Conservation (phyloP, 2,329 filamentous ascomycete species). For the Didymella sp. region DNA sequence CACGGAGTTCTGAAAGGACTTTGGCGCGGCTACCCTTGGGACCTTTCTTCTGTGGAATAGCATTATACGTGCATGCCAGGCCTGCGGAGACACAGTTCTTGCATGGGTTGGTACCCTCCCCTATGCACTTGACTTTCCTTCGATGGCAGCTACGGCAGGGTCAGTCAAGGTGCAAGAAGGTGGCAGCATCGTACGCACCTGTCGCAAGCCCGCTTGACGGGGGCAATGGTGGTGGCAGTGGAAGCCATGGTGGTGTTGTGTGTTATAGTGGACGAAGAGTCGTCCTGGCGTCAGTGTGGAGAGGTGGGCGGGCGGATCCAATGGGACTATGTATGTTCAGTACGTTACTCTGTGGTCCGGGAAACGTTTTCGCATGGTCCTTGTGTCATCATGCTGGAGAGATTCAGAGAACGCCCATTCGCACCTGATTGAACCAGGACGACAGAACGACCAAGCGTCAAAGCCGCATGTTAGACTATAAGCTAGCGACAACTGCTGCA, state of each 20-base stretch:
- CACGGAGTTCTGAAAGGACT: constrained; percentile 68
- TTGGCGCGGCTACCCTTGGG: constrained; percentile 68
- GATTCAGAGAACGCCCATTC: constrained; percentile 35
- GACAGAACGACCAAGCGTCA: constrained; percentile 44
- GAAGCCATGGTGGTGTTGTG: constrained; percentile 36
- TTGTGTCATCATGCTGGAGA: constrained; percentile 47
- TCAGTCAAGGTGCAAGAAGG: constrained; percentile 14
- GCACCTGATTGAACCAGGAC: constrained; percentile 43
- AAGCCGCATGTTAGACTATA: constrained; percentile 42
- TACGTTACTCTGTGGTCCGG: constrained; percentile 41
- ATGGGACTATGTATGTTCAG: constrained; percentile 38
- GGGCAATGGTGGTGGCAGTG: constrained; percentile 43
- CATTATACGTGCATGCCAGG: constrained; percentile 69
- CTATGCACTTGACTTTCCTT: constrained; percentile 60
- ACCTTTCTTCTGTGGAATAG: constrained; percentile 69
- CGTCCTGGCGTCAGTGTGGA: constrained; percentile 34
- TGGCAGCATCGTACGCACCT: constrained; percentile 40
- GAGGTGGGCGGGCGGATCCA: constrained; percentile 36
- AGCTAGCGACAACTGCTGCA: constrained; percentile 40
- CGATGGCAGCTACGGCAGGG: constrained; percentile 52
- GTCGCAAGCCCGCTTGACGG: constrained; percentile 53
- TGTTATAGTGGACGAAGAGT: constrained; percentile 32
- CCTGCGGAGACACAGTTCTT: constrained; percentile 67
- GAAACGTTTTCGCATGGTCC: constrained; percentile 35
- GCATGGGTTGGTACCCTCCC: constrained; percentile 61